phyloP scores from a whole-genome alignment of 2,329 filamentous ascomycete species.

The Tricladium varicosporioides region DNA sequence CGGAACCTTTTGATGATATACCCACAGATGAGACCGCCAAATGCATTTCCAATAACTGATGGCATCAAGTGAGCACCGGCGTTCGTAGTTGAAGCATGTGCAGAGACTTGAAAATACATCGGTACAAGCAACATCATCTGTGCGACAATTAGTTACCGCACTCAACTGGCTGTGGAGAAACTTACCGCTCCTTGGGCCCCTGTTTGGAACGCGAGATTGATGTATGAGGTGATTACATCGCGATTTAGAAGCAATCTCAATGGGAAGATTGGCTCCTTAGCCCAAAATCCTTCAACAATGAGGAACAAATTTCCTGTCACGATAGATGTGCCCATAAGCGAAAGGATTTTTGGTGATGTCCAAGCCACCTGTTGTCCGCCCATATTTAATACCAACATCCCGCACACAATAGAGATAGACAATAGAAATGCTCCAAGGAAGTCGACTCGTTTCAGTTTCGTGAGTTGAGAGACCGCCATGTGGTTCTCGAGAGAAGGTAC shows the following conservation, averaged over 20 bases:
- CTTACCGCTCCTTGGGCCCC: constrained; percentile 55
- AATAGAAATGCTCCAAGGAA: constrained; percentile 53
- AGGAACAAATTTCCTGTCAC: constrained; percentile 18
- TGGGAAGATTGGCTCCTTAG: constrained; percentile 58
- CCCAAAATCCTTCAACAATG: constrained; percentile 33
- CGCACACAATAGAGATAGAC: constrained; percentile 40
- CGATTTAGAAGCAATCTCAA: constrained; percentile 50
- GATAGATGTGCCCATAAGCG: constrained; percentile 31
- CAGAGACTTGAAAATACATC: constrained; percentile 67
- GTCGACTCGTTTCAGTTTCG: constrained; percentile 47
- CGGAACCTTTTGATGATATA: constrained; percentile 31
- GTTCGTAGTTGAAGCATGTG: constrained; percentile 52
- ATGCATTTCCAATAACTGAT: constrained; percentile 63
- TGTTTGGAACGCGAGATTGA: constrained; percentile 51
- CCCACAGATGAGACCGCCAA: constrained; percentile 61
- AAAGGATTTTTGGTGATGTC: constrained; percentile 34
- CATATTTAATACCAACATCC: constrained; percentile 48
- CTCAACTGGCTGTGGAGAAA: background rate
- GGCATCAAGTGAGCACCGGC: constrained; percentile 63
- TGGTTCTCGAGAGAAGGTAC: constrained; percentile 18
- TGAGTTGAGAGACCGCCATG: constrained; percentile 10
- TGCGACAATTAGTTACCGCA: background rate
- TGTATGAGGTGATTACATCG: constrained; percentile 51
- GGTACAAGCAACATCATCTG: constrained; percentile 64
- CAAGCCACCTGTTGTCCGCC: constrained; percentile 43